phyloP scores from a whole-genome alignment of 768 basidiomycete species.

The Amanita muscaria region DNA sequence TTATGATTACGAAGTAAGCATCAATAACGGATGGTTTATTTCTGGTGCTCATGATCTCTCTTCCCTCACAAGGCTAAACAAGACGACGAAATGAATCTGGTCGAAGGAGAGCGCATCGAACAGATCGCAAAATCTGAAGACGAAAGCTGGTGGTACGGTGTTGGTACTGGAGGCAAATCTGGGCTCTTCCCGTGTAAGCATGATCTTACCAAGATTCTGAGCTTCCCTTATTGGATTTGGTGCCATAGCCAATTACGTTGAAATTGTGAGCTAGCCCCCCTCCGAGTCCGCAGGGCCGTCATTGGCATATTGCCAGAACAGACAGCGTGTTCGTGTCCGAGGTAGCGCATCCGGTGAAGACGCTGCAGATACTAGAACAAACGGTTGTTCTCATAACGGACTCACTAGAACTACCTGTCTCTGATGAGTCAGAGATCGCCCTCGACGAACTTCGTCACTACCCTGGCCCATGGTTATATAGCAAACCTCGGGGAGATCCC shows the following conservation, averaged over 20 bases:
- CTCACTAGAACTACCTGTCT: too few relatives aligned
- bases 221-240: conserved; percentile 1
- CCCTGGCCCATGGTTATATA: too few relatives aligned
- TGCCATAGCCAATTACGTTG: conserved; percentile 74
- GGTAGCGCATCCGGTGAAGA: too few relatives aligned
- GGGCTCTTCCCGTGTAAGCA: conserved; percentile 80
- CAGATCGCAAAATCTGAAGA: conserved; percentile 79
- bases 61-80: conserved; percentile 50
- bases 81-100: conserved; percentile 77
- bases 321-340: too few relatives aligned
- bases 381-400: too few relatives aligned
- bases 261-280: conserved; percentile 52
- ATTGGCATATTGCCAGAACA: too few relatives aligned
- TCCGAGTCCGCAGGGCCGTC: too few relatives aligned
- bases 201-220: background rate
- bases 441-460: too few relatives aligned
- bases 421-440: too few relatives aligned
- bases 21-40: background rate
- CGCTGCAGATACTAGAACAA: too few relatives aligned
- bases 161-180: conserved; percentile 57
- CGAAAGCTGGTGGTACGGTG: conserved; percentile 90
- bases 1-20: conserved; percentile 67
- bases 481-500: too few relatives aligned
- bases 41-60: background rate
- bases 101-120: conserved; percentile 75